Base-by-base conservation (phyloP, 345 rosid genomes). In the Eucalyptus pauciflora region DNA sequence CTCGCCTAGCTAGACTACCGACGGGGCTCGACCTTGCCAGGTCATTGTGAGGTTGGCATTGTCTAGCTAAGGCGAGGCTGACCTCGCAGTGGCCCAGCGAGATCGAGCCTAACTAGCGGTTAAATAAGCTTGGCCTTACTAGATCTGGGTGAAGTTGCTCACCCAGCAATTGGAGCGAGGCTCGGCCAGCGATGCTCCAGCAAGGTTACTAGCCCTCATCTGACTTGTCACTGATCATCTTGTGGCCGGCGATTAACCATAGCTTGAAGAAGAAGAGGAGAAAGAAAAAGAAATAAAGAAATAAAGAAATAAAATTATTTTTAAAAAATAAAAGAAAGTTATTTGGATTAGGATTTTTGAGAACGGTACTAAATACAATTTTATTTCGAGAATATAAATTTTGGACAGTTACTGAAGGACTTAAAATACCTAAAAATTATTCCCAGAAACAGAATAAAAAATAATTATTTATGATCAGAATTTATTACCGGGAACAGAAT, bases 121-220 rank as follows among this genome's bases (percentile, higher is more conserved):
- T 50, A 1, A 1, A 7, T 7, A 0, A 17, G 22, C 4, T 51
- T 1, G 0, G 0, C 10, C 24, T 18, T 1, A 0, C 24, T 0
- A 52, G 0, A 52, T 52, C 0, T 52, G 0, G 0, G 2, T 0
- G 22, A 52, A 4, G 0, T 0, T 4, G 0, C 0, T 52, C 1
- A 0, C 24, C 56, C 0, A 18, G 0, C 2, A 2, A 18, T 4
- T 37, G 4, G 41, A 4, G 41, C 37, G 3, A 52, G 56, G 0
- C 9, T 52, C 0, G 9, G 24, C 4, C 0, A 0, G 0, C 0
- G 0, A 52, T 52, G 24, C 56, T 52, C 10, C 6, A 52, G 22
- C 2, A 51, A 3, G 54, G 0, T 51, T 51, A 1, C 56, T 0
- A 51, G 2, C 56, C 56, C 4, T 17, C 0, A 1, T 51, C 7